Evolutionary conservation across 257 asterid genomes (phyloP), one percentile per base, ranked within the genome.

Genomic region (Solanum peruvianum): DNA sequence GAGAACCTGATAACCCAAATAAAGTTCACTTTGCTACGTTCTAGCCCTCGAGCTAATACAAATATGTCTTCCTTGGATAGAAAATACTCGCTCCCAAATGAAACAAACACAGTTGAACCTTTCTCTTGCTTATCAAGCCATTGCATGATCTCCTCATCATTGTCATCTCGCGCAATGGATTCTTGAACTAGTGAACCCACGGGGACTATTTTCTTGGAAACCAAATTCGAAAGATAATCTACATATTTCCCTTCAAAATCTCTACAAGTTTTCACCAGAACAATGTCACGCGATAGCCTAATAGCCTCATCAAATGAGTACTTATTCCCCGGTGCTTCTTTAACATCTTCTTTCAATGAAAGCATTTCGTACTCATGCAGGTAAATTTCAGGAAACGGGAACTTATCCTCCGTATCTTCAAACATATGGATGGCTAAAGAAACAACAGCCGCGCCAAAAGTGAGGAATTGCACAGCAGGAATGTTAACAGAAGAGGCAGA

Each of bases 1-100:
- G 93, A 94, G 72, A 91, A 92, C 90, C 95, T 92, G 11, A 93
- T 75, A 4, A 90, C 93, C 94, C 95, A 92, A 29, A 93, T 91
- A 87, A 93, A 91, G 39, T 89, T 90, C 72, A 92, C 84, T 0
- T 86, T 87, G 87, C 92, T 91, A 12, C 84, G 84, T 73, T 93
- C 93, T 58, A 93, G 67, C 0, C 94, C 94, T 23, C 56, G 86
- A 25, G 92, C 93, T 12, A 92, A 86, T 64, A 87, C 94, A 12
- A 37, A 8, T 39, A 88, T 86, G 9, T 93, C 94, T 7, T 91
- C 93, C 5, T 84, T 87, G 2, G 86, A 64, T 20, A 93, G 87
- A 69, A 92, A 93, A 81, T 85, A 89, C 60, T 93, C 95, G 44
- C 92, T 93, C 84, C 94, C 93, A 88, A 93, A 92, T 1, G 92